Conservation (phyloP, 306 rosid genomes). For the Prunus mume region DNA sequence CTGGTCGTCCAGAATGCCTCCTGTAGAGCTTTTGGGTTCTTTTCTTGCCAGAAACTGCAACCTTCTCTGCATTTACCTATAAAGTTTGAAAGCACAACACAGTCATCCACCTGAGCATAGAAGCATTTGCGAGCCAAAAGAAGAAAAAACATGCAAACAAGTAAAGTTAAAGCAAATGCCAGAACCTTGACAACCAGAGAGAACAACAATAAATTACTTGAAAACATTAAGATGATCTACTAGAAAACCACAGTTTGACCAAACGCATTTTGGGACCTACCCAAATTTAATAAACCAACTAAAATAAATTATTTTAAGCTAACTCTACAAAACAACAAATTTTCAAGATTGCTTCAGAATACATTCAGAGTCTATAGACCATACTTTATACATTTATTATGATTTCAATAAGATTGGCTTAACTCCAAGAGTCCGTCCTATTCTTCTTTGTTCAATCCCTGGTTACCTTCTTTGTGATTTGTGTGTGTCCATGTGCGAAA, state of each 20-base stretch:
- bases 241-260: not conserved
- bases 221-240: not conserved
- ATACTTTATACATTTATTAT: not conserved
- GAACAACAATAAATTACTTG: not conserved
- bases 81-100: conserved; percentile 24
- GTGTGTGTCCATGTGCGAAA: not conserved
- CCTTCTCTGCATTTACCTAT: conserved; percentile 92
- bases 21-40: conserved; percentile 89
- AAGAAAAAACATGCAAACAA: not conserved
- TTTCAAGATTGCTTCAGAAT: not conserved
- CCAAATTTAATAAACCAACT: not conserved
- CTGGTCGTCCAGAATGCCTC: conserved; percentile 99
- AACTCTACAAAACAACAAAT: not conserved
- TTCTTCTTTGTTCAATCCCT: not conserved
- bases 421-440: too few relatives aligned
- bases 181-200: not conserved
- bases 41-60: conserved; percentile 92
- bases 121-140: not conserved
- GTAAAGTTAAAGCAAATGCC: not conserved
- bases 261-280: not conserved
- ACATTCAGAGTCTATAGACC: not conserved
- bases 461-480: not conserved
- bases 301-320: not conserved
- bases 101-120: not conserved
- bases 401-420: too few relatives aligned